These are phyloP conservation scores for Hypoxylon sp. DNA, from an alignment of 2,329 filamentous ascomycete species.

Conservation along the genomic window DNA sequence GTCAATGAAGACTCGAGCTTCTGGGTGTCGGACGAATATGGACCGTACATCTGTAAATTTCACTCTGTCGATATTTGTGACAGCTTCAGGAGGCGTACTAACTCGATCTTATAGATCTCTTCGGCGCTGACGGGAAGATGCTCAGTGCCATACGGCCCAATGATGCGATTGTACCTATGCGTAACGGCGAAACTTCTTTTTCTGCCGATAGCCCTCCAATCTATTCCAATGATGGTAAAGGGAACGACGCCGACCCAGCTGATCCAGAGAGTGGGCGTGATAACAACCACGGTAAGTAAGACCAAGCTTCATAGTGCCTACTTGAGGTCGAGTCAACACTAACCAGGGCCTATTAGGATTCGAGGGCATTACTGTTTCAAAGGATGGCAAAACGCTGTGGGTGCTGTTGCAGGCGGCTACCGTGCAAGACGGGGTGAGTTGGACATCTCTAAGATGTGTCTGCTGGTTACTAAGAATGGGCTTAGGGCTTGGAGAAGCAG, in stretches of 20 bases:
- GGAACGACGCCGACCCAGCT: constrained; percentile 56
- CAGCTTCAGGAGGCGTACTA: constrained; percentile 5
- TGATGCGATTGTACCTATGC: constrained; percentile 67
- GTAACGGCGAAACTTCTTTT: constrained; percentile 69
- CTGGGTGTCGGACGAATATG: constrained; percentile 76
- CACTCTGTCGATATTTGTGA: not conserved
- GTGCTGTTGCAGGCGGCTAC: constrained; percentile 71
- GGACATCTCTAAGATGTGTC: not conserved
- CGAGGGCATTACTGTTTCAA: constrained; percentile 70
- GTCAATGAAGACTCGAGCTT: constrained; percentile 67
- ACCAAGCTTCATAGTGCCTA: not conserved
- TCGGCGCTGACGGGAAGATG: constrained; percentile 65
- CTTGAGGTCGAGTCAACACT: not conserved
- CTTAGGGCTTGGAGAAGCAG: constrained; percentile 50
- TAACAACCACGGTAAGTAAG: constrained; percentile 68
- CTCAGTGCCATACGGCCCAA: constrained; percentile 69
- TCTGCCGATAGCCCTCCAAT: constrained; percentile 68
- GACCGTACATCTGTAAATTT: constrained; percentile 69
- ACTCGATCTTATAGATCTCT: constrained; percentile 47
- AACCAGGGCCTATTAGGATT: constrained; percentile 54
- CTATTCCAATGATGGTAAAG: constrained; percentile 57
- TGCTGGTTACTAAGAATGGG: constrained; percentile 1
- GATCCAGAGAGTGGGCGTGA: constrained; percentile 68
- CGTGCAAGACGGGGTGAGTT: constrained; percentile 65
- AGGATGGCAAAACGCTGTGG: constrained; percentile 69